These are phyloP conservation scores for Salix udensis DNA, from an alignment of 345 rosid genomes.

Conservation along the genomic window DNA sequence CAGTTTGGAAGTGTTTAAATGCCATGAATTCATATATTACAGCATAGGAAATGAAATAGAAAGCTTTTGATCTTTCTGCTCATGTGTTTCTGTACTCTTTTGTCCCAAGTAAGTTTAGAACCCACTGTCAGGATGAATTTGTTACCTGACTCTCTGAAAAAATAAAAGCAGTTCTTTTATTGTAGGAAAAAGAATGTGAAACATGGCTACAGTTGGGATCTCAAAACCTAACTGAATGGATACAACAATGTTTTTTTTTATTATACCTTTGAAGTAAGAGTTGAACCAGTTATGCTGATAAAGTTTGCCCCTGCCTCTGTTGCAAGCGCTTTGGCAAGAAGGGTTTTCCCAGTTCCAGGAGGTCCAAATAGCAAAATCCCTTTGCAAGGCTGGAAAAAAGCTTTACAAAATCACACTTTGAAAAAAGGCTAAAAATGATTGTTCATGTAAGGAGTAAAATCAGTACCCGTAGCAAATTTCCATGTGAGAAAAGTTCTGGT, in stretches of 20 bases:
- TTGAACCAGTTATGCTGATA: slow-evolving; percentile 94
- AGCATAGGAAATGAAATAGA: neutral
- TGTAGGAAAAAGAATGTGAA: neutral
- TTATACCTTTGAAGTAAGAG: slow-evolving; percentile 91
- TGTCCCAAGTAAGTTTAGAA: neutral
- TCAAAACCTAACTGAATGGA: neutral
- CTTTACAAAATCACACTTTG: slow-evolving; percentile 7
- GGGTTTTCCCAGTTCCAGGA: slow-evolving; percentile 99
- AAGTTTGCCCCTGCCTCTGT: slow-evolving; percentile 98
- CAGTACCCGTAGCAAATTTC: slow-evolving; percentile 85
- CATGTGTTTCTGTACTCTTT: neutral
- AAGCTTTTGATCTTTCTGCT: neutral
- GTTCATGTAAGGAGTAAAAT: slow-evolving; percentile 6
- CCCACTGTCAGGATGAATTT: neutral
- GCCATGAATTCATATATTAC: neutral
- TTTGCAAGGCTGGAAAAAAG: slow-evolving; percentile 79
- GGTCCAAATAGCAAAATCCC: slow-evolving; percentile 98
- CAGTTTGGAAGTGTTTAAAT: neutral
- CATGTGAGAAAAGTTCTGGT: slow-evolving; percentile 86
- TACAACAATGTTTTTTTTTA: neutral
- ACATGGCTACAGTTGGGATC: neutral
- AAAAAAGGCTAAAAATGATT: neutral
- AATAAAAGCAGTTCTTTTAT: neutral
- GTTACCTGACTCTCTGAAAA: neutral
- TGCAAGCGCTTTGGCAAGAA: slow-evolving; percentile 94